These are phyloP conservation scores for Zygnema cylindricum DNA, from an alignment of 139 green algal genomes.

Conservation along the genomic window DNA sequence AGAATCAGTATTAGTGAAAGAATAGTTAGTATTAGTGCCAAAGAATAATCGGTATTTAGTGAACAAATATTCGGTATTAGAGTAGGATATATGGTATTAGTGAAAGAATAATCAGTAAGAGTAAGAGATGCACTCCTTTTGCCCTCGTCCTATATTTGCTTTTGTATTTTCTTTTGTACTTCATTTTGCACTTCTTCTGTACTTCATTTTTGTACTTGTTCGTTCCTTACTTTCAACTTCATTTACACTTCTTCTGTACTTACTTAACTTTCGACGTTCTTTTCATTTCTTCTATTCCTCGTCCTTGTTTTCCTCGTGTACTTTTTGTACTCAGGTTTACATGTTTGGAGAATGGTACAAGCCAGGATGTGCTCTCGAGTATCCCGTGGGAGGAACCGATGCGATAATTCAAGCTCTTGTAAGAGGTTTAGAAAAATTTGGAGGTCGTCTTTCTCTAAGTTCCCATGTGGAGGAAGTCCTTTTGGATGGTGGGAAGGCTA, in stretches of 20 bases:
- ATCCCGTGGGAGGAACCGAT: conserved; percentile 85
- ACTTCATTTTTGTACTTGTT: neutral
- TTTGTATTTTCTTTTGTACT: no score
- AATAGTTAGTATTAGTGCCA: no score
- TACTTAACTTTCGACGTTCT: neutral
- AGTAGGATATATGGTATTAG: no score
- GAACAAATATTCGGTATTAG: no score
- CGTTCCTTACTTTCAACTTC: neutral
- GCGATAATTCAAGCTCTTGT: conserved; percentile 90
- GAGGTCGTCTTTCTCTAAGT: conserved; percentile 78
- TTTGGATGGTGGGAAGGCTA: conserved; percentile 51
- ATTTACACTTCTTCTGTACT: neutral
- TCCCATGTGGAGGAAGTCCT: conserved; percentile 80
- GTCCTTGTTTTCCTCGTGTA: no score
- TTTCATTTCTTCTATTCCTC: neutral
- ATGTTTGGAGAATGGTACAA: conserved; percentile 71
- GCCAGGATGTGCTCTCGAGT: conserved; percentile 75
- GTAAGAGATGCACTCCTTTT: no score
- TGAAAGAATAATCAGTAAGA: no score
- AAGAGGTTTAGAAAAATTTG: conserved; percentile 85
- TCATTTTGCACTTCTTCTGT: no score
- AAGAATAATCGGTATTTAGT: no score
- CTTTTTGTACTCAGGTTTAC: conserved; percentile 49
- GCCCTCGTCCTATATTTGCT: no score
- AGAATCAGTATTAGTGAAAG: no score